Evolutionary conservation across 2,329 filamentous ascomycete species (phyloP).

Genomic region (Apiospora saccharicola): DNA sequence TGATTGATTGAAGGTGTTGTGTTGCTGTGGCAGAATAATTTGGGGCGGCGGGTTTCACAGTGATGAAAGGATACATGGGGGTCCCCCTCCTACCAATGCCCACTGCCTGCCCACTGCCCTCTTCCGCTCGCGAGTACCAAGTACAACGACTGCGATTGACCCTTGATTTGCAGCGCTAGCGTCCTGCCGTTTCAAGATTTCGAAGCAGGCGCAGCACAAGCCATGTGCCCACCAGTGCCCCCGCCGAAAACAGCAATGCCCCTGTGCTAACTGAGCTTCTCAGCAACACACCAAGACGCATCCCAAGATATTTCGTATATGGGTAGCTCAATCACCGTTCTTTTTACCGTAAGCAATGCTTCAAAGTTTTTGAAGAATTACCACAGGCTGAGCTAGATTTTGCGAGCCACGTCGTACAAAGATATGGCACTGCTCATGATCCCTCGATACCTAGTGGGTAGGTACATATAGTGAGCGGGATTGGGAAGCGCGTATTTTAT

Average conservation of each 20-base stretch:
- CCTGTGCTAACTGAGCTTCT: background rate
- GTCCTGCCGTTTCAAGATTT: conserved; percentile 15
- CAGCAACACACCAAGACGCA: background rate
- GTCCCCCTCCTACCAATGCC: background rate
- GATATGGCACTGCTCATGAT: background rate
- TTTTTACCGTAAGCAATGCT: background rate
- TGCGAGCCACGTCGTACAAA: background rate
- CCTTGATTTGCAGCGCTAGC: conserved; percentile 8
- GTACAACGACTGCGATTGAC: conserved; percentile 4
- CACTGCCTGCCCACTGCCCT: background rate
- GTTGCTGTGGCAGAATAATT: conserved; percentile 4
- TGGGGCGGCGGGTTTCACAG: conserved; percentile 19
- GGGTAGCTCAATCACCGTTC: background rate
- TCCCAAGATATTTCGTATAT: background rate
- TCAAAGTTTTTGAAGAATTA: background rate
- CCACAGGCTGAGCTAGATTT: background rate
- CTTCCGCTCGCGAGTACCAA: background rate
- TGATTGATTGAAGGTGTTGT: conserved; percentile 14
- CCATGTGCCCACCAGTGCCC: conserved; percentile 20
- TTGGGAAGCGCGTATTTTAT: background rate
- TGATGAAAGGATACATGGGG: conserved; percentile 21
- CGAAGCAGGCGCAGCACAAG: conserved; percentile 24
- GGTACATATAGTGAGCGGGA: background rate
- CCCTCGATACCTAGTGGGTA: background rate
- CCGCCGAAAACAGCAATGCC: background rate